phyloP scores from a whole-genome alignment of 768 basidiomycete genomes.

The Trametopsis cervina region DNA sequence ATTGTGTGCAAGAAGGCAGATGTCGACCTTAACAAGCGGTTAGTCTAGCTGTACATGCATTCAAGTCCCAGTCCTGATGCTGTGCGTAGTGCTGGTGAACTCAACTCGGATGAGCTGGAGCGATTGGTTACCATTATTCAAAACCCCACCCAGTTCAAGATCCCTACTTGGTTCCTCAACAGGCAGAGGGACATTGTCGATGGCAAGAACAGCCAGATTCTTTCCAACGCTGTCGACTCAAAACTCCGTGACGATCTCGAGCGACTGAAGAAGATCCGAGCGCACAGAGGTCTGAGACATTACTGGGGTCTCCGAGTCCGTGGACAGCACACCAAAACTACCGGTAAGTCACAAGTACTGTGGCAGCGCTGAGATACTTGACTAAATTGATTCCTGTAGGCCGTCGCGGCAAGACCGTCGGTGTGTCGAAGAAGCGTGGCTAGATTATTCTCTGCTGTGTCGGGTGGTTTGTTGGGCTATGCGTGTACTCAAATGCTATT shows the following conservation, averaged over 20 bases:
- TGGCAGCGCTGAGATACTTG: not conserved
- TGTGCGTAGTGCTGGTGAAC: slow-evolving; percentile 83
- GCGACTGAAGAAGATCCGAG: slow-evolving; percentile 97
- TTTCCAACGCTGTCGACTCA: slow-evolving; percentile 95
- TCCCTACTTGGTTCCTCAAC: slow-evolving; percentile 99
- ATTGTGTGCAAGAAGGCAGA: slow-evolving; percentile 99
- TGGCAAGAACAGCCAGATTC: slow-evolving; percentile 92
- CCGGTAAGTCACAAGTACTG: slow-evolving; percentile 46
- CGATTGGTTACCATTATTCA: slow-evolving; percentile 99
- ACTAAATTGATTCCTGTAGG: slow-evolving; percentile 37
- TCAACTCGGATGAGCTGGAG: slow-evolving; percentile 99
- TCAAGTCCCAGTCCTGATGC: not conserved
- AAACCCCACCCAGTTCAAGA: slow-evolving; percentile 99
- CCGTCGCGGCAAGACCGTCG: slow-evolving; percentile 93
- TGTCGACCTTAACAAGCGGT: slow-evolving; percentile 99
- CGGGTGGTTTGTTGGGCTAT: not conserved
- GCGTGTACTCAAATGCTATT: not conserved
- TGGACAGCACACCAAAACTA: slow-evolving; percentile 99
- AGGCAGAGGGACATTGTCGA: slow-evolving; percentile 98
- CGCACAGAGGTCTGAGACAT: slow-evolving; percentile 89
- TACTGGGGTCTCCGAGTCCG: slow-evolving; percentile 94
- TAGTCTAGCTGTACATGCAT: slow-evolving; percentile 23
- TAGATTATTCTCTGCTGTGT: slow-evolving; percentile 26
- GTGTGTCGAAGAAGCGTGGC: slow-evolving; percentile 89
- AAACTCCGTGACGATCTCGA: slow-evolving; percentile 98